phyloP scores from a whole-genome alignment of 371 early-diverging fungal genomes.

The Blakeslea trispora region DNA sequence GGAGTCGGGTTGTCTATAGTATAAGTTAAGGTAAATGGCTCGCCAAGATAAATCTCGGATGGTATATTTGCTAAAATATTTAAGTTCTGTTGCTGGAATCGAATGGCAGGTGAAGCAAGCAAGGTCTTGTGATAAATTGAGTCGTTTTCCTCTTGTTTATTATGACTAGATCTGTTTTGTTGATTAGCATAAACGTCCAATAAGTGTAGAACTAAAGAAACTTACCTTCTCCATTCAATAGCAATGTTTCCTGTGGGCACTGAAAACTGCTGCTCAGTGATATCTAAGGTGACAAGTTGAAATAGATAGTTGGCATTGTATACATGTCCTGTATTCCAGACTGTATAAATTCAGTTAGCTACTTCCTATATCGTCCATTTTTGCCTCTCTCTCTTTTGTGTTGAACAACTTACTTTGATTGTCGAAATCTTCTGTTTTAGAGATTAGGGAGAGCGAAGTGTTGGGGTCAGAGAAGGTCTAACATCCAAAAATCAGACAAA shows the following conservation, averaged over 20 bases:
- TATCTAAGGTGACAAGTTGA: constrained; percentile 32
- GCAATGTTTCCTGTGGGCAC: constrained; percentile 38
- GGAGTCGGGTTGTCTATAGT: constrained; percentile 65
- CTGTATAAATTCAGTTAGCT: constrained; percentile 4
- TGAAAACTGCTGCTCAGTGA: constrained; percentile 35
- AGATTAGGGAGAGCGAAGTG: constrained; percentile 27
- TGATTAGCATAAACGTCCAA: background rate
- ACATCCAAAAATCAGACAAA: background rate
- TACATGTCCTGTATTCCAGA: constrained; percentile 47
- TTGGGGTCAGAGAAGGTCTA: constrained; percentile 7
- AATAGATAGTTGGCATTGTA: constrained; percentile 46
- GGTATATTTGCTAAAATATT: constrained; percentile 52
- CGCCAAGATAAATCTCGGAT: constrained; percentile 52
- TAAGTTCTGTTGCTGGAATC: constrained; percentile 33
- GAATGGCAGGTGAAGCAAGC: constrained; percentile 32
- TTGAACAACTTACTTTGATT: constrained; percentile 22
- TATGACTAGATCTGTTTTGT: background rate
- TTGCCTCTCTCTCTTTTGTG: background rate
- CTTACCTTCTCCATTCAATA: constrained; percentile 49
- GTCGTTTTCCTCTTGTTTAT: constrained; percentile 11
- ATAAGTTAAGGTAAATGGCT: constrained; percentile 63
- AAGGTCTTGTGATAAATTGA: constrained; percentile 27
- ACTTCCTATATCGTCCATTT: background rate
- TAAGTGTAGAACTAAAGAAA: too few relatives aligned
- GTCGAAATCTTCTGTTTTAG: constrained; percentile 23